Evolutionary conservation across 768 basidiomycete genomes (phyloP).

Genomic region (Clitopilus passeckerianus): DNA sequence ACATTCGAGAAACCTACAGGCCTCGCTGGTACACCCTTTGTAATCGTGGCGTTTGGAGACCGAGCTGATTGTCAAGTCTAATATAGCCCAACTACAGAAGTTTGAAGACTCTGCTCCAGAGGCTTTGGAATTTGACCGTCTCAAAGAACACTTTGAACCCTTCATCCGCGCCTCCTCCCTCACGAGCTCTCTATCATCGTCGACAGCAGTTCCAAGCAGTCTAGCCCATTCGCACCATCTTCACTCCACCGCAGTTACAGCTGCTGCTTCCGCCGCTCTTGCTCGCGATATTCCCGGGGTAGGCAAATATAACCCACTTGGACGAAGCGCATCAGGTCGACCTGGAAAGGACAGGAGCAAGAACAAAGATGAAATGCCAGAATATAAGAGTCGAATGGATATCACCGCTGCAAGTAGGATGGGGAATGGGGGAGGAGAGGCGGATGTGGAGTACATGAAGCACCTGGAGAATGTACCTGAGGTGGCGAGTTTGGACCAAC

Average conservation of each 20-base stretch:
- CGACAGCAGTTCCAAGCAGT: constrained; percentile 38
- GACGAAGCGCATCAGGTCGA: constrained; percentile 38
- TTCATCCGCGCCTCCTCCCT: constrained; percentile 81
- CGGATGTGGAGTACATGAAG: constrained; percentile 67
- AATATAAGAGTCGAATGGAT: constrained; percentile 72
- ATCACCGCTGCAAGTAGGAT: constrained; percentile 47
- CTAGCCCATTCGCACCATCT: constrained; percentile 63
- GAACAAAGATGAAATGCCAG: constrained; percentile 74
- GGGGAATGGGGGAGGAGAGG: constrained; percentile 58
- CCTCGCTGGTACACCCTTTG: constrained; percentile 64
- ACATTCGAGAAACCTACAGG: constrained; percentile 97
- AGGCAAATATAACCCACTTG: constrained; percentile 67
- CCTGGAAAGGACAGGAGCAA: constrained; percentile 55
- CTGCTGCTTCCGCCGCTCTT: constrained; percentile 85
- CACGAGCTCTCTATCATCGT: constrained; percentile 58
- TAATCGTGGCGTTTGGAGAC: not conserved
- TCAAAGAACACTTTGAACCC: constrained; percentile 97
- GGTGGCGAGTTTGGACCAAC: constrained; percentile 69
- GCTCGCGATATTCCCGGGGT: constrained; percentile 85
- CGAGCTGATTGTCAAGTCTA: not conserved
- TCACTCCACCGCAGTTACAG: constrained; percentile 79
- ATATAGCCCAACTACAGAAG: constrained; percentile 86
- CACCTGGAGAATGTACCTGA: constrained; percentile 56
- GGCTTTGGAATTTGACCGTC: constrained; percentile 83
- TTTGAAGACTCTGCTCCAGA: constrained; percentile 83